A percentile compares a stretch with the other conserved stretches of the same genome.
Evolutionary conservation across 768 basidiomycete species (phyloP).

Genomic region (Auriculariales sp.): DNA sequence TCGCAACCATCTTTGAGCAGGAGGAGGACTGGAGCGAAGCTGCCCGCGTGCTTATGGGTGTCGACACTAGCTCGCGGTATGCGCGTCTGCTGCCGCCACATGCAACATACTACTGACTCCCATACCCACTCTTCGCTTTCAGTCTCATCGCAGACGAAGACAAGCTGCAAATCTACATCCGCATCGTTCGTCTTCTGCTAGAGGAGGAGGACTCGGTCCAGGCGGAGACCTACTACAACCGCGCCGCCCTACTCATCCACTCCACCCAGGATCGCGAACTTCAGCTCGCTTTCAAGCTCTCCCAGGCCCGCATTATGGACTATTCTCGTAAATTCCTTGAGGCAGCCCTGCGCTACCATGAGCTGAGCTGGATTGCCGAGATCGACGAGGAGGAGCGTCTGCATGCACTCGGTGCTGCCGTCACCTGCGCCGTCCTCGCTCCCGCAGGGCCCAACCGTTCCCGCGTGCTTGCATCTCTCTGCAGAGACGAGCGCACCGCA

Average conservation of each 20-base stretch:
- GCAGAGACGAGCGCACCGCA: slow-evolving; percentile 79
- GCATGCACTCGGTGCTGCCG: slow-evolving; percentile 85
- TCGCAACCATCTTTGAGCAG: slow-evolving; percentile 77
- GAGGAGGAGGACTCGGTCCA: slow-evolving; percentile 96
- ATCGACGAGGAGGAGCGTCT: slow-evolving; percentile 89
- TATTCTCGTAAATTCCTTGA: slow-evolving; percentile 87
- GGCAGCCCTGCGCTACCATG: slow-evolving; percentile 87
- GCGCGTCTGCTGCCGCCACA: no score
- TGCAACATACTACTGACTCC: not conserved
- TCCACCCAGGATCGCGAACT: slow-evolving; percentile 67
- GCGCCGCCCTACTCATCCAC: slow-evolving; percentile 81
- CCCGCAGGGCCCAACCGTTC: slow-evolving; percentile 96
- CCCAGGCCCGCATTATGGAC: slow-evolving; percentile 89
- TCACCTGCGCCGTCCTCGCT: slow-evolving; percentile 91
- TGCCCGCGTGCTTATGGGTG: slow-evolving; percentile 81
- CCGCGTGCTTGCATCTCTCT: slow-evolving; percentile 80
- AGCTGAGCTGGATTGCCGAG: slow-evolving; percentile 78
- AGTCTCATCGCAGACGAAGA: slow-evolving; percentile 52
- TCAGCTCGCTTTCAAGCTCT: slow-evolving; percentile 74
- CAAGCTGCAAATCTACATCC: slow-evolving; percentile 80
- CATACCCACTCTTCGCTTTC: slow-evolving; percentile 3
- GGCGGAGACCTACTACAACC: slow-evolving; percentile 97
- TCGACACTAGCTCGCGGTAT: slow-evolving; percentile 81
- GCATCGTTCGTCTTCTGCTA: slow-evolving; percentile 84
- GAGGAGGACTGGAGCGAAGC: slow-evolving; percentile 94